Evolutionary conservation across 345 rosid genomes (phyloP), one percentile per base, ranked within the genome.

Genomic region (Citrus sp.): DNA sequence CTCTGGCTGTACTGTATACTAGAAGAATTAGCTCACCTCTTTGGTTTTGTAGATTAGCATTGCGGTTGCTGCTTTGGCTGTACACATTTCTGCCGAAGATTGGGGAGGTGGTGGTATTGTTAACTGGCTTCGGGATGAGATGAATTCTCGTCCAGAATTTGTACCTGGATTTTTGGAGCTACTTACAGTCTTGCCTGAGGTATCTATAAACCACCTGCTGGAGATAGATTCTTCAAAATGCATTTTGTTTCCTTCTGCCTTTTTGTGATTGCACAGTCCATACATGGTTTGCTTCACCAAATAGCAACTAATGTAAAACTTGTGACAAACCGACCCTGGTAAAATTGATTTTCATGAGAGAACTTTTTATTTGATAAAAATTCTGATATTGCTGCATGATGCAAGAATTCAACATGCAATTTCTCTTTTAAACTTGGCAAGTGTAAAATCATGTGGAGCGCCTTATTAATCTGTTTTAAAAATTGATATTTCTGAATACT

Each of bases 1-100:
- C 34, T 32, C 34, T 32, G 34, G 34, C 34, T 32, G 34, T 32
- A 32, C 34, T 4, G 34, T 32, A 34, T 62, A 24, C 51, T 64
- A 73, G 74, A 68, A 78, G 55, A 63, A 67, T 64, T 71, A 32
- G 34, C 40, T 83, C 28, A 58, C 67, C 75, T 78, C 42, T 76
- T 65, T 90, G 84, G 72, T 77, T 42, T 84, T 90, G 78, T 90
- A 96, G 99, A 94, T 94, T 87, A 92, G 99, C 89, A 94, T 94
- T 86, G 98, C 97, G 7, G 98, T 97, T 67, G 99, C 98, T 78
- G 98, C 98, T 65, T 89, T 94, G 92, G 99, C 98, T 82, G 99
- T 97, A 32, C 99, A 97, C 85, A 94, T 97, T 80, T 95, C 98
- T 72, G 90, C 97, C 3, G 95, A 88, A 82, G 97, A 91, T 80